Evolutionary conservation across 495 filamentous ascomycete species (phyloP).

Genomic region (Hypoxylon fragiforme): DNA sequence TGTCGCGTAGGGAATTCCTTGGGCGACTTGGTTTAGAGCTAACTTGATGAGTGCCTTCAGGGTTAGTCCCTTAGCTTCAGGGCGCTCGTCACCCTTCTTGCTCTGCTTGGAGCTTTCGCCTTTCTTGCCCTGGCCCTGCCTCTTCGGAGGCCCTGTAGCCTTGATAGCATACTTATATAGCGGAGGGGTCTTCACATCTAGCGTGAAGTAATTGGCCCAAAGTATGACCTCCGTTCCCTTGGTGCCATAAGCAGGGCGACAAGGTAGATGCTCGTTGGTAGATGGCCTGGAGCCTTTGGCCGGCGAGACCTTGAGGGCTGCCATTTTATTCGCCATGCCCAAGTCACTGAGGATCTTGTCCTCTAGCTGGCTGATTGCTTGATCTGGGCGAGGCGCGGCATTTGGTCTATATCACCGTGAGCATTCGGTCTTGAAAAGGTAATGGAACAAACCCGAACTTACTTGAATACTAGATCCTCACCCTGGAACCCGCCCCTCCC

Average conservation of each 20-base stretch:
- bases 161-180: conserved; percentile 46
- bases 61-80: conserved; percentile 54
- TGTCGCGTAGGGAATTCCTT: conserved; percentile 47
- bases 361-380: conserved; percentile 40
- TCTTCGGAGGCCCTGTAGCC: conserved; percentile 13
- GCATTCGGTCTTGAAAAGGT: conserved; percentile 1
- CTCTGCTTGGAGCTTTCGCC: not conserved
- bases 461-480: conserved; percentile 37
- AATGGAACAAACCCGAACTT: conserved; percentile 14
- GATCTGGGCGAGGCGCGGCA: conserved; percentile 33
- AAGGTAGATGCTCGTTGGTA: conserved; percentile 37
- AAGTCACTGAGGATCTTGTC: conserved; percentile 35
- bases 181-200: conserved; percentile 45
- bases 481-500: conserved; percentile 28
- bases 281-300: conserved; percentile 13
- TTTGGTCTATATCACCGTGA: conserved; percentile 9
- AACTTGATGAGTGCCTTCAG: conserved; percentile 56
- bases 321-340: conserved; percentile 30
- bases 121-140: conserved; percentile 11
- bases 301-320: conserved; percentile 30
- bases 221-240: conserved; percentile 54
- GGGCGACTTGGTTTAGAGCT: conserved; percentile 45
- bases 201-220: conserved; percentile 67
- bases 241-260: conserved; percentile 64
- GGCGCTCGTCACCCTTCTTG: conserved; percentile 38